Evolutionary conservation across 192 early-diverging fungal genomes (phyloP), one percentile per base, ranked within the genome.

Genomic region (Podochytrium sp.): DNA sequence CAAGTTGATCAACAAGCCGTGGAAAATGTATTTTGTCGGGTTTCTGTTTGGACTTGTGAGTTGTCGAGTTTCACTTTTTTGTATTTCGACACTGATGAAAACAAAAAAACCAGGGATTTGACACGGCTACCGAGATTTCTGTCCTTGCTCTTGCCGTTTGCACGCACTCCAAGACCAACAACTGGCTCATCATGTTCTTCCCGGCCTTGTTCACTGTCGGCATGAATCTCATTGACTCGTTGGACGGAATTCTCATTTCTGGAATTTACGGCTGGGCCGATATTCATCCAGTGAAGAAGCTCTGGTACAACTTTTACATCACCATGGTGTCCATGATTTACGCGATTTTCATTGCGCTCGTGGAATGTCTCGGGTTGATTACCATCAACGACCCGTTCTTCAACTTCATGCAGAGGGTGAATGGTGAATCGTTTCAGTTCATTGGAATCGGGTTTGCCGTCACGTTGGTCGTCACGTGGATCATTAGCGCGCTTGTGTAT

Each of bases 51-150:
- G 91, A 1, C 70, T 92, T 25, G n/a, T n/a, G n/a, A n/a, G n/a
- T n/a, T n/a, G n/a, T n/a, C n/a, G n/a, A n/a, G n/a, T n/a, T n/a
- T n/a, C n/a, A n/a, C n/a, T n/a, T n/a, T n/a, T n/a, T n/a, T n/a
- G n/a, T n/a, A n/a, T n/a, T n/a, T n/a, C n/a, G n/a, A n/a, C n/a
- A n/a, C n/a, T n/a, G n/a, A n/a, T n/a, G n/a, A n/a, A n/a, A n/a
- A n/a, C n/a, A n/a, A n/a, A n/a, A n/a, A n/a, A n/a, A n/a, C n/a
- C n/a, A n/a, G n/a, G 91, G 91, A 6, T 92, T 92, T 64, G 91
- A 92, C 81, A 92, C 91, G 7, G 87, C 90, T 6, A 89, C 89
- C 0, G 87, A 92, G 60, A 81, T 92, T 32, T 83, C 82, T 2
- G 27, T 92, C 0, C 71, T 92, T 0, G 81, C 84, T 0, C 88